These are phyloP conservation scores for Dysphania ambrosioides DNA, from an alignment of 148 eudicot genomes.

Conservation along the genomic window DNA sequence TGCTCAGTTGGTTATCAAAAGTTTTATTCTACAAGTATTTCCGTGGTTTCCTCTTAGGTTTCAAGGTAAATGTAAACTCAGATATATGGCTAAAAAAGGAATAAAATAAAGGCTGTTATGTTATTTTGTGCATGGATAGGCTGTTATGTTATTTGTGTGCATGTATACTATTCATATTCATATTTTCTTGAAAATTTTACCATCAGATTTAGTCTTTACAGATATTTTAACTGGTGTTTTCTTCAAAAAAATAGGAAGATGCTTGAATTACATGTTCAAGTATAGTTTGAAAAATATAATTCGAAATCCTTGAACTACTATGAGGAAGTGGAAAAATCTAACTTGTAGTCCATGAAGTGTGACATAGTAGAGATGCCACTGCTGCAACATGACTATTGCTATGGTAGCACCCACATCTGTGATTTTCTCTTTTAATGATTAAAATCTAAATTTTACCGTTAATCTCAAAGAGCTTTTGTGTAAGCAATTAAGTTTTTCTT, in stretches of 20 bases:
- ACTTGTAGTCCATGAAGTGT: background rate
- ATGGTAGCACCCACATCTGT: background rate
- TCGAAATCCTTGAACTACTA: background rate
- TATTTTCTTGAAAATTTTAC: background rate
- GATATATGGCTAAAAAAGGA: no score
- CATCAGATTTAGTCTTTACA: background rate
- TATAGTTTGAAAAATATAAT: background rate
- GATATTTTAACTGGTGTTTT: background rate
- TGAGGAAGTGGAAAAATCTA: background rate
- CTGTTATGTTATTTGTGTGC: slow-evolving; percentile 2
- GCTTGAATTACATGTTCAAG: background rate
- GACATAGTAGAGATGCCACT: background rate
- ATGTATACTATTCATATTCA: background rate
- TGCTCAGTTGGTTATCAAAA: background rate
- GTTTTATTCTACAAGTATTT: background rate
- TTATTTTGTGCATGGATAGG: no score
- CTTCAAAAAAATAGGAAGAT: background rate
- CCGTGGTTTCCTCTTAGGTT: background rate
- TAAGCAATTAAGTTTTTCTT: background rate
- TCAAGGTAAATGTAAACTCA: background rate
- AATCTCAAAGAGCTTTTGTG: background rate
- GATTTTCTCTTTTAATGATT: no score
- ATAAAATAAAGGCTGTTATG: no score
- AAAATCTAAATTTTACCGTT: no score
- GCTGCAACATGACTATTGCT: background rate